Evolutionary conservation across 805 yeast species (phyloP).

Genomic region (Priceomyces castillae): DNA sequence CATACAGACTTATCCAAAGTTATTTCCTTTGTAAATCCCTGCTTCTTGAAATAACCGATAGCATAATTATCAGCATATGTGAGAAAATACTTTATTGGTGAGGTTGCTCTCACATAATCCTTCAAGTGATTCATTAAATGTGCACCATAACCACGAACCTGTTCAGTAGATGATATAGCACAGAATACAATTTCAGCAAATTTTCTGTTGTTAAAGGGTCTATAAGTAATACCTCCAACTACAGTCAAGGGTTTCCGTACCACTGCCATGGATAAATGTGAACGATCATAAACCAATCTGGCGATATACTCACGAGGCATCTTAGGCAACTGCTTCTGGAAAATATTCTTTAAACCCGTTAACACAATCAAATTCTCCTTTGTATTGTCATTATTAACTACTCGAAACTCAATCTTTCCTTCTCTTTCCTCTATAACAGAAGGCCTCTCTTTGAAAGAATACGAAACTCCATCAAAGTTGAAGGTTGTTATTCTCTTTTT

Average conservation of each 20-base stretch:
- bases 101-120: constrained; percentile 88
- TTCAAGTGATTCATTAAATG: constrained; percentile 97
- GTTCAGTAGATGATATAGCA: constrained; percentile 96
- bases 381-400: constrained; percentile 91
- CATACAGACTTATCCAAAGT: constrained; percentile 80
- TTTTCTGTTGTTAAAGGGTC: constrained; percentile 86
- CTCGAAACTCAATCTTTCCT: constrained; percentile 91
- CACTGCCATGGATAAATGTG: constrained; percentile 94
- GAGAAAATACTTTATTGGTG: constrained; percentile 79
- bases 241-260: constrained; percentile 91
- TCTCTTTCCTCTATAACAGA: constrained; percentile 92
- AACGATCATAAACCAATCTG: constrained; percentile 87
- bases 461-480: constrained; percentile 72
- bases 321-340: constrained; percentile 95
- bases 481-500: constrained; percentile 46
- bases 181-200: constrained; percentile 99
- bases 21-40: constrained; percentile 95
- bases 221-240: constrained; percentile 95
- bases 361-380: constrained; percentile 85
- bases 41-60: constrained; percentile 96
- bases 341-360: constrained; percentile 93
- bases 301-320: constrained; percentile 98
- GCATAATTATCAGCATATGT: constrained; percentile 99
- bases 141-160: constrained; percentile 98
- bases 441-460: constrained; percentile 87